These are phyloP conservation scores for Trichoderma sp. DNA, from an alignment of 2,329 filamentous ascomycete species.

Conservation along the genomic window DNA sequence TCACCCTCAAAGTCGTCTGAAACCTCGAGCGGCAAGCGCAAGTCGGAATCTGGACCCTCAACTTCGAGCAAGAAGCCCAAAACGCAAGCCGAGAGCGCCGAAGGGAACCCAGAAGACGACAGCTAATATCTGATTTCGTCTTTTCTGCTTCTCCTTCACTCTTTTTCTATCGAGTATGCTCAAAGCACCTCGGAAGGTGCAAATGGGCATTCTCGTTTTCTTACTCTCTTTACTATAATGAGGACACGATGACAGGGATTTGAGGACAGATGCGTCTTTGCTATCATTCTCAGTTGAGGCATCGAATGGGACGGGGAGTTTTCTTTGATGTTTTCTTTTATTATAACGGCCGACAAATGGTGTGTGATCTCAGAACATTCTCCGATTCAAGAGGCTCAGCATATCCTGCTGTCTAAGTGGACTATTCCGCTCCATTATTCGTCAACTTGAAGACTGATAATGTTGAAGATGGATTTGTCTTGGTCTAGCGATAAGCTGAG, in stretches of 20 bases:
- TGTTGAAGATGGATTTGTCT: slow-evolving; percentile 20
- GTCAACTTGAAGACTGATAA: not conserved
- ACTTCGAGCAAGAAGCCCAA: slow-evolving; percentile 57
- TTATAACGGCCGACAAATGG: slow-evolving; percentile 18
- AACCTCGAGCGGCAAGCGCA: slow-evolving; percentile 55
- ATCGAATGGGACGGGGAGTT: slow-evolving; percentile 19
- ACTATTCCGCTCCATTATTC: not conserved
- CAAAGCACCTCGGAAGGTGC: not conserved
- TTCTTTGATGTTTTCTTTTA: slow-evolving; percentile 15
- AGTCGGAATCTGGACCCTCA: slow-evolving; percentile 51
- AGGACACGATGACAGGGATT: slow-evolving; percentile 34
- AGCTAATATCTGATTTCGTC: slow-evolving; percentile 34
- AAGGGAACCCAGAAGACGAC: slow-evolving; percentile 44
- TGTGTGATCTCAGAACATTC: slow-evolving; percentile 4
- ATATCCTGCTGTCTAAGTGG: not conserved
- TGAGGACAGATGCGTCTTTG: slow-evolving; percentile 13
- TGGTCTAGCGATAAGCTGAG: slow-evolving; percentile 41
- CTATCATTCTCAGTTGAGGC: slow-evolving; percentile 14
- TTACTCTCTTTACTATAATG: slow-evolving; percentile 29
- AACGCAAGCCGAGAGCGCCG: slow-evolving; percentile 44
- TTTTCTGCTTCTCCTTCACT: slow-evolving; percentile 27
- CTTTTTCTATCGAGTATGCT: not conserved
- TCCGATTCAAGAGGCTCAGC: not conserved
- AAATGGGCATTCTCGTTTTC: slow-evolving; percentile 25
- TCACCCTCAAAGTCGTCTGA: slow-evolving; percentile 28